Evolutionary conservation across 805 yeast genomes (phyloP), one percentile per base, ranked within the genome.

Genomic region (Metschnikowia bowlesiae): DNA sequence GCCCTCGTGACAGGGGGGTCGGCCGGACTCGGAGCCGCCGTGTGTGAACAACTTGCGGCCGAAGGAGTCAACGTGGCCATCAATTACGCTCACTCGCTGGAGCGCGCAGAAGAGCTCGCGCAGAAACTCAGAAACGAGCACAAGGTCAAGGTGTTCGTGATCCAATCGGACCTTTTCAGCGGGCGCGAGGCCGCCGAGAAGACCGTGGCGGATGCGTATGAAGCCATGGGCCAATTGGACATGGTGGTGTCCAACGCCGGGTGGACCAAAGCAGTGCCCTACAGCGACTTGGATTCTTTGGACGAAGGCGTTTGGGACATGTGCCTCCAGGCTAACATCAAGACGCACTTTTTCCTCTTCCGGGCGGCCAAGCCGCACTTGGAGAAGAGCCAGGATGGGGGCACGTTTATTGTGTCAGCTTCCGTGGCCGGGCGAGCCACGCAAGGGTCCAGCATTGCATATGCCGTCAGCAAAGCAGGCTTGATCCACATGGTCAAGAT

Each of bases 241-340:
- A 72, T 74, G 30, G 71, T 69, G 22, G 57, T 69, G 11, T 68
- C 73, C 11, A 69, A 69, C 51, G 72, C 70, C 7, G 73, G 73
- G 3, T 69, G 71, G 70, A 69, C 74, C 10, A 60, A 67, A 46
- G 54, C 65, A 37, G 56, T 66, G 13, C 64, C 70, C 11, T 61
- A 61, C 49, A 57, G 59, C 13, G 67, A 68, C 46, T 53, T 69
- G 37, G 69, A 67, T 46, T 58, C 54, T 5, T 54, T 64, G 10
- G 68, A 65, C 39, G 69, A 66, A 22, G 66, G 63, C 36, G 52
- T 68, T 39, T 66, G 70, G 70, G 69, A 66, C 53, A 58, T 58
- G 10, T 57, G 63, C 13, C 62, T 57, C 48, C 52, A 53, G 39
- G 62, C 64, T 39, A 70, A 70, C 52, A 56, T 66, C 43, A 62